Conservation (phyloP, 371 early-diverging fungal species). For the Mortierella sp. region DNA sequence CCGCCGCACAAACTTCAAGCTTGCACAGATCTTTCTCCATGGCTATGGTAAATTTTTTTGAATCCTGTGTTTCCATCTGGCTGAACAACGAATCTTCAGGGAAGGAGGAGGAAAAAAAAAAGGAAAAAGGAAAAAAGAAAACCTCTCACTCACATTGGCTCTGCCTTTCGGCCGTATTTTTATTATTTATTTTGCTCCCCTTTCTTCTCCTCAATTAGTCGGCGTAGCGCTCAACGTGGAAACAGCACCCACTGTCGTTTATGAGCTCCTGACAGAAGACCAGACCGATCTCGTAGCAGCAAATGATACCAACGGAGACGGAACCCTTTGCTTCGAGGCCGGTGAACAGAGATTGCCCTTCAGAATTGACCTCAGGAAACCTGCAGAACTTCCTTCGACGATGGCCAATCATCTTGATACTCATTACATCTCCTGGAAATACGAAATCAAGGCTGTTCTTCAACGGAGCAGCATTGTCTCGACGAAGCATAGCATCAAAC, state of each 20-base stretch:
- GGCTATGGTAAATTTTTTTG: conserved; percentile 30
- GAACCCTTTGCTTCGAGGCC: conserved; percentile 16
- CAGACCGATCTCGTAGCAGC: conserved; percentile 35
- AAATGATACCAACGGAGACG: conserved; percentile 43
- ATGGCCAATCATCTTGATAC: conserved; percentile 45
- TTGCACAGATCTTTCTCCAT: conserved; percentile 25
- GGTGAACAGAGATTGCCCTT: conserved; percentile 43
- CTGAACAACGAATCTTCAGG: no score
- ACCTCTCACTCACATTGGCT: background rate
- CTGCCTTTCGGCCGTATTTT: background rate
- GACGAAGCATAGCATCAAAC: conserved; percentile 17
- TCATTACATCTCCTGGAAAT: conserved; percentile 46
- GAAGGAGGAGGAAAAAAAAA: no score
- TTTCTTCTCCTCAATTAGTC: conserved; percentile 21
- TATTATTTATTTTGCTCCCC: background rate
- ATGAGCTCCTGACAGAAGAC: conserved; percentile 29
- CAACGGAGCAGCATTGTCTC: conserved; percentile 37
- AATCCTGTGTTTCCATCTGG: no score
- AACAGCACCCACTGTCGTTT: conserved; percentile 19
- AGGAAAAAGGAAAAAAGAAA: no score
- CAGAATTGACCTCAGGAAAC: conserved; percentile 36
- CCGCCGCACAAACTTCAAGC: conserved; percentile 29
- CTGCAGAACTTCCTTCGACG: conserved; percentile 33
- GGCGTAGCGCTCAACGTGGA: conserved; percentile 34
- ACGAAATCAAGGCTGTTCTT: conserved; percentile 37